phyloP scores from a whole-genome alignment of 2,329 filamentous ascomycete species.

The Huntiella omanensis region DNA sequence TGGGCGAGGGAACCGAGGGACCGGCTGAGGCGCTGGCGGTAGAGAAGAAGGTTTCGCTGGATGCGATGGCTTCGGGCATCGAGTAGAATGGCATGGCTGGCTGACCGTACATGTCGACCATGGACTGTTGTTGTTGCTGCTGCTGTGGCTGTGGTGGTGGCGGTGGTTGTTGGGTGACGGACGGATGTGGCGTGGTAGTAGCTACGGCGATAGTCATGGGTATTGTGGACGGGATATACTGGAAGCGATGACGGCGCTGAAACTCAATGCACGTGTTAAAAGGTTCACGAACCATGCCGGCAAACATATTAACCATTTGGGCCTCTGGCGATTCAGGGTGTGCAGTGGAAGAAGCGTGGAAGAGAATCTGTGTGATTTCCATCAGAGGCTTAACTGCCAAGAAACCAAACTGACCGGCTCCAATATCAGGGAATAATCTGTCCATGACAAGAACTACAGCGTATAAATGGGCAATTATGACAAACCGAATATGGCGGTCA shows the following conservation, averaged over 20 bases:
- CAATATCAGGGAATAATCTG: constrained; percentile 79
- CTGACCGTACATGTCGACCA: constrained; percentile 5
- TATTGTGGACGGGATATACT: not conserved
- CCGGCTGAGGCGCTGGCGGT: not conserved
- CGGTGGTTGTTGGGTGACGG: too few relatives aligned
- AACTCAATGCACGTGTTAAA: constrained; percentile 5
- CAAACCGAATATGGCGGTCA: constrained; percentile 13
- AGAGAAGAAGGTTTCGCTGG: constrained; percentile 5
- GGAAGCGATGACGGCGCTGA: constrained; percentile 4
- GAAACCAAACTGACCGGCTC: constrained; percentile 70
- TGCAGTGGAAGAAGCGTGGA: constrained; percentile 15
- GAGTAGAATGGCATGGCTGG: constrained; percentile 8
- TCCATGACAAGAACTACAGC: constrained; percentile 74
- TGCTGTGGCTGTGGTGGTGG: not conserved
- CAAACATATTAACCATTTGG: not conserved
- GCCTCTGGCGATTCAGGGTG: not conserved
- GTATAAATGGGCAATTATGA: constrained; percentile 83
- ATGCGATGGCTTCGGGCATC: constrained; percentile 3
- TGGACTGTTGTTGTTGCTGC: not conserved
- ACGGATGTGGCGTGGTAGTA: not conserved
- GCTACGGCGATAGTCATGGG: not conserved
- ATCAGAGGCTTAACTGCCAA: constrained; percentile 67
- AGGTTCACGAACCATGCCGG: constrained; percentile 6
- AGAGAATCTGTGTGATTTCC: constrained; percentile 61
- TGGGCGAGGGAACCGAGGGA: constrained; percentile 2